Evolutionary conservation across 2,329 filamentous ascomycete species (phyloP).

Genomic region (Epichloe typhina): DNA sequence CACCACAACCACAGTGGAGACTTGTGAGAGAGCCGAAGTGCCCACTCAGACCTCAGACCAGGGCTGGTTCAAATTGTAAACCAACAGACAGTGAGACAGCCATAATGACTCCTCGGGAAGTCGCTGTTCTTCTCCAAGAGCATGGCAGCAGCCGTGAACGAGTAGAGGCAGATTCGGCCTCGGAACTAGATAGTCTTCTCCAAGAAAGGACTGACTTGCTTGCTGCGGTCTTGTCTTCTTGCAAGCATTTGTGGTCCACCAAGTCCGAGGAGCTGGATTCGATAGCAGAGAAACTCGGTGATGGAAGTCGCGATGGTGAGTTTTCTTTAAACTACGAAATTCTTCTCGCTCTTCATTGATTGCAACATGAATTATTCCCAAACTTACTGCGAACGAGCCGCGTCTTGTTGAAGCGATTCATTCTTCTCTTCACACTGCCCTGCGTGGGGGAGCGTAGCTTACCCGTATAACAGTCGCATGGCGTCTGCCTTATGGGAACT

Average conservation of each 20-base stretch:
- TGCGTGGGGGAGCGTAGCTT: neutral
- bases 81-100: conserved; percentile 3
- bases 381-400: too few relatives aligned
- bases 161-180: conserved; percentile 15
- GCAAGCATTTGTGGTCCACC: conserved; percentile 27
- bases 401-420: neutral
- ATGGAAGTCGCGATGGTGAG: conserved; percentile 43
- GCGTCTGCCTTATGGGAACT: conserved; percentile 43
- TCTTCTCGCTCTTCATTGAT: too few relatives aligned
- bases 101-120: conserved; percentile 23
- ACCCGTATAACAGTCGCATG: conserved; percentile 31
- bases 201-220: conserved; percentile 20
- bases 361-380: too few relatives aligned
- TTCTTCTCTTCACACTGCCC: neutral
- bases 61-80: neutral
- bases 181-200: conserved; percentile 11
- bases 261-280: conserved; percentile 28
- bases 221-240: conserved; percentile 23
- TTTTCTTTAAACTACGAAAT: neutral
- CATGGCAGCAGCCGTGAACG: conserved; percentile 17
- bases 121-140: conserved; percentile 23
- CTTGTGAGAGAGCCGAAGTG: neutral
- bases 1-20: neutral
- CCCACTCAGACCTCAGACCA: neutral
- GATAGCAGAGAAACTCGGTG: conserved; percentile 38